These are phyloP conservation scores for Luffa aegyptiaca DNA, from an alignment of 306 rosid species.

Conservation along the genomic window DNA sequence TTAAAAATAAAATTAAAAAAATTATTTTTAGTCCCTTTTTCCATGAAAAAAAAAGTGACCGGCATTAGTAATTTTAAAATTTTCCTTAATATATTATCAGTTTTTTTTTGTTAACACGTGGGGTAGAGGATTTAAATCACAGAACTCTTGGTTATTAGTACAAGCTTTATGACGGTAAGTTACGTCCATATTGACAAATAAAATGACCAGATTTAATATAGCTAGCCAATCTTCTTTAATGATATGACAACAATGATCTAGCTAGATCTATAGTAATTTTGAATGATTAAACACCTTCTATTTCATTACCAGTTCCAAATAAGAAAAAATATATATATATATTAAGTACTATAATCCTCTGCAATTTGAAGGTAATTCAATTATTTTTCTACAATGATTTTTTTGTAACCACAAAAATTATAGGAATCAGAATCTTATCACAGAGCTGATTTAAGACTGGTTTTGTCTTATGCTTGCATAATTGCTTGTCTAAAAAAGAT, in stretches of 20 bases:
- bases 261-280: background rate
- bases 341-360: no score
- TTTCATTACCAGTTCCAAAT: no score
- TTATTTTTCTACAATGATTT: background rate
- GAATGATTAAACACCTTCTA: no score
- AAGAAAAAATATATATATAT: no score
- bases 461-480: background rate
- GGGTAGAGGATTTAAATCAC: no score
- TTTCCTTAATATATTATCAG: background rate
- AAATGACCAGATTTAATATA: no score
- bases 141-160: no score
- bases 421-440: background rate
- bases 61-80: background rate
- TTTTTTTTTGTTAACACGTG: no score
- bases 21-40: background rate
- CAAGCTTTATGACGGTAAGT: no score
- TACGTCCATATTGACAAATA: no score
- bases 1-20: no score
- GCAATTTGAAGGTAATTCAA: background rate
- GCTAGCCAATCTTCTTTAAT: background rate
- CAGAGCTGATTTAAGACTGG: background rate
- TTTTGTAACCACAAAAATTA: background rate
- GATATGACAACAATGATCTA: background rate
- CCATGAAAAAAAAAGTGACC: background rate
- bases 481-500: background rate